Evolutionary conservation across 495 filamentous ascomycete species (phyloP).

Genomic region (Penicillium longicatenatum): DNA sequence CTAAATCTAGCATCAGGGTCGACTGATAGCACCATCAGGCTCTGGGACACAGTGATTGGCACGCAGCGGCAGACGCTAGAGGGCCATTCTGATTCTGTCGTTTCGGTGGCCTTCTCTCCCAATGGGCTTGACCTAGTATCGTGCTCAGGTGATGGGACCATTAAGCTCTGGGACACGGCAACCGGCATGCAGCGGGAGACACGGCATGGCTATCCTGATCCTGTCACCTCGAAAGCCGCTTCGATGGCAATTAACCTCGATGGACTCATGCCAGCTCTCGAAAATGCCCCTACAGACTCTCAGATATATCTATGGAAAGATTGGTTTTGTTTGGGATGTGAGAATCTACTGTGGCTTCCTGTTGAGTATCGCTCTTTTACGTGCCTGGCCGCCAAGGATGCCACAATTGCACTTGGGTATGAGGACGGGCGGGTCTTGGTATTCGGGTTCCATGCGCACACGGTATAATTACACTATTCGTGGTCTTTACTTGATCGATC

Average conservation of each 20-base stretch:
- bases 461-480: too few relatives aligned
- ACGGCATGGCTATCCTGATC: neutral
- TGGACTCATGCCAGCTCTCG: too few relatives aligned
- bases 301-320: slow-evolving; percentile 10
- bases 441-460: neutral
- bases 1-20: slow-evolving; percentile 24
- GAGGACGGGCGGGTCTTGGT: slow-evolving; percentile 3
- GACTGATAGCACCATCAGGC: slow-evolving; percentile 7
- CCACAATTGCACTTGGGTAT: slow-evolving; percentile 17
- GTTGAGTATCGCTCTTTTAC: slow-evolving; percentile 18
- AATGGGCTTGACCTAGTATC: slow-evolving; percentile 27
- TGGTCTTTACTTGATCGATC: too few relatives aligned
- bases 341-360: slow-evolving; percentile 23
- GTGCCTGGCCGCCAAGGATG: slow-evolving; percentile 10
- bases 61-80: slow-evolving; percentile 20
- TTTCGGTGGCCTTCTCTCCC: slow-evolving; percentile 28
- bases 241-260: too few relatives aligned
- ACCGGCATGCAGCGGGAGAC: slow-evolving; percentile 1
- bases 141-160: slow-evolving; percentile 6
- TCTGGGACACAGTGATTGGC: slow-evolving; percentile 20
- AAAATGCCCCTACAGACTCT: too few relatives aligned
- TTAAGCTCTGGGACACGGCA: slow-evolving; percentile 10
- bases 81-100: slow-evolving; percentile 20
- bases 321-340: slow-evolving; percentile 16
- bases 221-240: too few relatives aligned